Base-by-base conservation (phyloP, 306 rosid species). In the Begonia loranthoides region DNA sequence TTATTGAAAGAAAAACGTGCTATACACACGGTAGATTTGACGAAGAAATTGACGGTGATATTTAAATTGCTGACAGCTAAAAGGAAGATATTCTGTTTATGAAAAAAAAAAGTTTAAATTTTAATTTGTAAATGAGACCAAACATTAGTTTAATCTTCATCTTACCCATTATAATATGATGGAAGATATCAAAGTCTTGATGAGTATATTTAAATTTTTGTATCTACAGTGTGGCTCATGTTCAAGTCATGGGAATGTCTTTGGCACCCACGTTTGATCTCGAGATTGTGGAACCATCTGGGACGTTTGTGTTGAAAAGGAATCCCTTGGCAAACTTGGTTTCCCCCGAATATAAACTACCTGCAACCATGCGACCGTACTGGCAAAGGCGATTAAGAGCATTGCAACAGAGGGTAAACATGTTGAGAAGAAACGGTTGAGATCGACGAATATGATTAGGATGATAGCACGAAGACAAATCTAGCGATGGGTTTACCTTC, bases 201-300 rank as follows among this genome's bases (percentile, higher is more conserved):
- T 28, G 36, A 28, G 22, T 19, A 19, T 19, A 2, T 19, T 19
- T 19, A 19, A 1, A 28, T 28, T 28, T 28, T 28, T 7, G 36
- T 14, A 10, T 14, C 61, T 74, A 83, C 92, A 90, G 99, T 47
- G 62, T 90, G 48, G 60, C 82, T 51, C 69, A 74, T 55, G 95
- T 86, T 65, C 61, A 80, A 82, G 92, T 76, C 60, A 9, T 43
- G 45, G 99, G 99, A 50, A 51, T 60, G 24, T 17, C 72, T 13
- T 65, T 90, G 45, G 75, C 82, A 9, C 92, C 99, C 9, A 69
- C 82, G 9, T 73, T 90, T 33, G 49, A 64, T 50, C 79, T 74
- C 41, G 90, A 80, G 47, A 66, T 66, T 58, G 68, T 73, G 2
- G 77, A 71, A 3, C 77, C 83, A 28, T 74, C 87, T 12, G 92